phyloP scores from a whole-genome alignment of 192 early-diverging fungal species.

The Funneliformis geosporum region DNA sequence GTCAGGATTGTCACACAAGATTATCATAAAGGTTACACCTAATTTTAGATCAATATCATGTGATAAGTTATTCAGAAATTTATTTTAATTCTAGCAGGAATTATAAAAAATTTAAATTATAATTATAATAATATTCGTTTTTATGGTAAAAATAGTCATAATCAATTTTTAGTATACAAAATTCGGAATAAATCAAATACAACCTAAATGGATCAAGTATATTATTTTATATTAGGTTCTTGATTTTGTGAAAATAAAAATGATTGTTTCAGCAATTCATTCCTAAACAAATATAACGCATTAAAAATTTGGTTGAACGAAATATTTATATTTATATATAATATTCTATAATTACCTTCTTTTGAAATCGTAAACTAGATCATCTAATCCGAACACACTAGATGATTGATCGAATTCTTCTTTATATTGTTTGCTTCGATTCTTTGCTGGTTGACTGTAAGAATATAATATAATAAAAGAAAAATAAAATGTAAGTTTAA shows the following conservation, averaged over 20 bases:
- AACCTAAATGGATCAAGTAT: too few relatives aligned
- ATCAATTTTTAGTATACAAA: too few relatives aligned
- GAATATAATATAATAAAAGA: slow-evolving; percentile 22
- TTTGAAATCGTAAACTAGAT: slow-evolving; percentile 36
- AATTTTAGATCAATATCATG: too few relatives aligned
- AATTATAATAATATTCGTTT: too few relatives aligned
- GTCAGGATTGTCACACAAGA: too few relatives aligned
- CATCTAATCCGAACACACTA: slow-evolving; percentile 36
- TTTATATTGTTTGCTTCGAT: background rate
- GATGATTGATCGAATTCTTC: slow-evolving; percentile 29
- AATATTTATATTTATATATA: too few relatives aligned
- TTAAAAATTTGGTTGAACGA: background rate
- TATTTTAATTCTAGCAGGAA: too few relatives aligned
- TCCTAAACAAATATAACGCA: background rate
- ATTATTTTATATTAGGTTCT: background rate
- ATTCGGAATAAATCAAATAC: too few relatives aligned
- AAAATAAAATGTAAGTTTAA: background rate
- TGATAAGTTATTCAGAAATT: too few relatives aligned
- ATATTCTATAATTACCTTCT: slow-evolving; percentile 28
- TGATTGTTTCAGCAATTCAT: background rate
- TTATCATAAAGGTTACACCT: too few relatives aligned
- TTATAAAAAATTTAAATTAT: too few relatives aligned
- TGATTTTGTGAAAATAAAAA: background rate
- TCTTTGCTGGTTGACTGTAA: slow-evolving; percentile 18
- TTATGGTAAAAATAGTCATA: too few relatives aligned